Evolutionary conservation across 805 yeast genomes (phyloP).

Genomic region (Cyberlindnera bimundalis): DNA sequence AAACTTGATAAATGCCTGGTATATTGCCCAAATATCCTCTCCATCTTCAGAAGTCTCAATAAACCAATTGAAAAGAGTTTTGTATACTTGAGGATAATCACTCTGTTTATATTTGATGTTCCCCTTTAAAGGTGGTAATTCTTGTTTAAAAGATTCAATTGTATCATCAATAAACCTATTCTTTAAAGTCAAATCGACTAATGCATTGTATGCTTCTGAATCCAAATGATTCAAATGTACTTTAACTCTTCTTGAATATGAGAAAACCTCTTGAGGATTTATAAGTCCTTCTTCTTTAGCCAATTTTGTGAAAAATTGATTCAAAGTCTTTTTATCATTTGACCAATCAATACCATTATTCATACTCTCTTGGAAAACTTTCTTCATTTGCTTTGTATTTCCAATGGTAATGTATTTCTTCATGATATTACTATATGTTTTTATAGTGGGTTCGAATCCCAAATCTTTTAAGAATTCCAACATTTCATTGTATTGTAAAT

Average conservation of each 20-base stretch:
- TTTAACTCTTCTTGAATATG: slow-evolving; percentile 40
- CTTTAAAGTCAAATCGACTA: slow-evolving; percentile 35
- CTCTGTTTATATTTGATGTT: slow-evolving; percentile 18
- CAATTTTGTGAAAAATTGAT: slow-evolving; percentile 29
- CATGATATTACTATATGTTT: slow-evolving; percentile 14
- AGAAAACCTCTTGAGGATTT: slow-evolving; percentile 22
- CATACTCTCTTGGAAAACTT: slow-evolving; percentile 34
- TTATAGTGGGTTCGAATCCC: slow-evolving; percentile 4
- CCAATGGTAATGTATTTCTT: slow-evolving; percentile 9
- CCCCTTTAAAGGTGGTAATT: slow-evolving; percentile 32
- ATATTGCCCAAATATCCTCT: slow-evolving; percentile 52
- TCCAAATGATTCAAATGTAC: slow-evolving; percentile 37
- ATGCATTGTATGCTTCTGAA: slow-evolving; percentile 35
- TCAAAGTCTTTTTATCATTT: slow-evolving; percentile 18
- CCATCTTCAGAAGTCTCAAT: slow-evolving; percentile 34
- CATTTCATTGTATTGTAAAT: slow-evolving; percentile 4
- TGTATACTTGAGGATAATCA: slow-evolving; percentile 35
- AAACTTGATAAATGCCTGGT: slow-evolving; percentile 51
- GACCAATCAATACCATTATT: slow-evolving; percentile 44
- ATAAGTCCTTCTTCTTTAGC: slow-evolving; percentile 26
- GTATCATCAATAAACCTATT: slow-evolving; percentile 38
- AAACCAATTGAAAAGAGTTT: slow-evolving; percentile 44
- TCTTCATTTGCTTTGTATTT: slow-evolving; percentile 14
- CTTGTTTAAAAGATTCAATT: slow-evolving; percentile 39
- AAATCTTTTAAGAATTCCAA: slow-evolving; percentile 3